Evolutionary conservation across 192 early-diverging fungal species (phyloP), one percentile per base, ranked within the genome.

Genomic region (Backusella psychrophila): DNA sequence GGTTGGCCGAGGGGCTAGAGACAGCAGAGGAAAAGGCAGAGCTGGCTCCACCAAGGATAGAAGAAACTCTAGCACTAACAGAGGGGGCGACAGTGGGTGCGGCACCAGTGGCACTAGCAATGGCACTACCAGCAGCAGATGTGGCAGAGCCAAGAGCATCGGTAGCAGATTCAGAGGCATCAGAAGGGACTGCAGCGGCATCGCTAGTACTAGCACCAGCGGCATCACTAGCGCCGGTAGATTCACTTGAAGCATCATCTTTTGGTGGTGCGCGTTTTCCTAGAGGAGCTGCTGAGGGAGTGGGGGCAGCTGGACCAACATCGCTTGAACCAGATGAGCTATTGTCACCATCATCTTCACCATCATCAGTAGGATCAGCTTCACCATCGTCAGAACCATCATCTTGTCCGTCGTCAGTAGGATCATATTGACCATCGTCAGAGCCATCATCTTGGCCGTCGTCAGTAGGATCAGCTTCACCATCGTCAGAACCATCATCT

Each of bases 41-140:
- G 19, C 46, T 9, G 23, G 52, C 53, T 31, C 34, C 76, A 12
- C 9, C 39, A 66, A 14, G 3, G 23, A 36, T 11, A 17, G 36
- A 38, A 31, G 65, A 38, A n/a, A 36, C 76, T 72, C 63, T 36
- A 33, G 69, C n/a, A 29, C 29, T 63, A 6, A 19, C 33, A 56
- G 42, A 46, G 63, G 34, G 21, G 38, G n/a, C 71, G 11, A 34
- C 14, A 26, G 67, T 35, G n/a, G 66, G 23, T 23, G 17, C 8
- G 23, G 31, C 33, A 31, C 9, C n/a, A 52, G 15, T 63, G 11
- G 41, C 36, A 31, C 31, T 42, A n/a, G 19, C 33, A 46, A 42
- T 44, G 26, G 26, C 73, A 9, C 34, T 31, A 46, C 59, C 29
- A 75, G 6, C 56, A 41, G 73, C 73, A 42, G 74, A 67, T 12